Base-by-base conservation (phyloP, 768 basidiomycete genomes). In the Strobilomyces echinocephalus region DNA sequence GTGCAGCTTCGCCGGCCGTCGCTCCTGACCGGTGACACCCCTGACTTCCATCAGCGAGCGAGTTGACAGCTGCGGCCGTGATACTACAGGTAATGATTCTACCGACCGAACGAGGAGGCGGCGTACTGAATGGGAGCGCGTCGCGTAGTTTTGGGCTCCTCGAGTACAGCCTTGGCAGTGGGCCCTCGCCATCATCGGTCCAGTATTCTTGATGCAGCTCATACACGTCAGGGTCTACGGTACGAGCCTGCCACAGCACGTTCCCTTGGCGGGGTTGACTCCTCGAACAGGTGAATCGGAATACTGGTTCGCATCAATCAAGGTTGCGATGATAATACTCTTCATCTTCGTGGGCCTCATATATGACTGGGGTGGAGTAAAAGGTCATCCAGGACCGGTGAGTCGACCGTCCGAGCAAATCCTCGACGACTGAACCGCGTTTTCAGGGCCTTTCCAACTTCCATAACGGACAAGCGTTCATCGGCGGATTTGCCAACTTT, bases 261-360 rank as follows among this genome's bases (percentile, higher is more conserved):
- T 26, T 46, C 15, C 1, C 30, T 42, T 18, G 48, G 43, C 39
- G 35, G 34, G 15, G 21, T 24, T 55, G 42, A 54, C 44, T 34
- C 34, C 47, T 12, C 50, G 18, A 15, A 33, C 39, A 79, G 81
- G 80, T 42, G 83, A 84, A 72, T 77, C 79, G 1, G 81, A 80
- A 59, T 82, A 81, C 67, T 84, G 82, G 82, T 75, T 80, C 49
- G 80, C 84, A 8, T 74, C 79, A 59, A 75, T 87, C 61, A 86
- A 87, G 68, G 79, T 87, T 21, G 46, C 79, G 42, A 76, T 84
- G 71, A 79, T 85, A 41, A 57, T 83, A 47, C 58, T 85, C 11
- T 85, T 86, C 71, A 79, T 86, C 58, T 63, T 84, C 50, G 76
- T 81, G 10, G 82, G 82, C 48, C 75, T 87, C 52, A 79, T 86